Base-by-base conservation (phyloP, 768 basidiomycete genomes). In the Gautieria morchelliformis region DNA sequence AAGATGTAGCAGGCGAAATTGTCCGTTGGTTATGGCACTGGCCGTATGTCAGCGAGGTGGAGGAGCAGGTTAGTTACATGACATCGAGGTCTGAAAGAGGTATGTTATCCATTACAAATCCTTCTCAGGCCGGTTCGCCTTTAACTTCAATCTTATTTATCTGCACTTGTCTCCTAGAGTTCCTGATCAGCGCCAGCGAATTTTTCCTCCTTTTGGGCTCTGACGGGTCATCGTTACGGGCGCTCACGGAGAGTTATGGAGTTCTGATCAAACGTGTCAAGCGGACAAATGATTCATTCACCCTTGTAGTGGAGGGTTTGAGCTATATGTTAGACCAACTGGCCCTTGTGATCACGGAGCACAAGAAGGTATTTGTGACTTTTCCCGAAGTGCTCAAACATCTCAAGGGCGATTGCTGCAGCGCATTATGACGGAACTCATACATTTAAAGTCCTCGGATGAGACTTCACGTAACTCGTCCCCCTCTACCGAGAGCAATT, bases 1-100 rank as follows among this genome's bases (percentile, higher is more conserved):
- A 32, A 24, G 56, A 57, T 37, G 24, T 49, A 19, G 56, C 56
- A 17, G 46, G 35, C 8, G 56, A 57, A 27, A 37, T 57, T 35
- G 37, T 57, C 12, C 45, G 56, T 20, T 57, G 56, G 56, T 14
- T 37, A n/a, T 57, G 56, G 56, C 45, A 49, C 22, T 57, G 56
- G 56, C 56, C 56, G 4, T 57, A 57, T 48, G 17, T 50, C 11
- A 33, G 27, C 7, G 56, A 57, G 47, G 35, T 57, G 15, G 37
- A 37, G 41, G 53, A 46, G 17, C 15, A 40, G 15, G 41, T 39
- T 17, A n/a, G 40, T 7, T 55, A 55, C 32, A 37, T 55, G 5
- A 55, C 53, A 22, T 32, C 15, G 17, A 55, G 30, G 32, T 27
- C 53, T 55, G 53, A 55, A 45, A 55, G 53, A 55, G 40, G 53